A percentile compares a stretch with the other conserved stretches of the same genome.
phyloP scores from a whole-genome alignment of 352 stramenopile genomes.

The Phytophthora tentaculata region DNA sequence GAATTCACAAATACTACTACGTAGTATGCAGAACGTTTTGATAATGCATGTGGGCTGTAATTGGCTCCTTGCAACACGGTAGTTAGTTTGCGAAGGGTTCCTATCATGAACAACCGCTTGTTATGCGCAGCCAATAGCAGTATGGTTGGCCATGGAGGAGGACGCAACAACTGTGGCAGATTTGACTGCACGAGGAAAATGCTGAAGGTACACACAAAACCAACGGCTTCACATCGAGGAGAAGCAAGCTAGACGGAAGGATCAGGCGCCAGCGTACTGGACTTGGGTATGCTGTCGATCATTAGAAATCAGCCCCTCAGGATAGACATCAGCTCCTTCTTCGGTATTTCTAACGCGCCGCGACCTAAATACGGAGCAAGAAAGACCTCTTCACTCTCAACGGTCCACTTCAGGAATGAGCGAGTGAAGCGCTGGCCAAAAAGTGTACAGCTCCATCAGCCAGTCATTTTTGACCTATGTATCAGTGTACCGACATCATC shows the following conservation, averaged over 20 bases:
- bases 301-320: slow-evolving; percentile 84
- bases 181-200: slow-evolving; percentile 67
- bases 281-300: slow-evolving; percentile 85
- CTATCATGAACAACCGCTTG: slow-evolving; percentile 91
- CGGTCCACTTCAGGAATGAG: slow-evolving; percentile 29
- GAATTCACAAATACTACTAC: too few relatives aligned
- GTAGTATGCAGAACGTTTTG: neutral
- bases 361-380: neutral
- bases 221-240: neutral
- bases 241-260: slow-evolving; percentile 39
- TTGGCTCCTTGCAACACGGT: slow-evolving; percentile 86
- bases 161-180: slow-evolving; percentile 88
- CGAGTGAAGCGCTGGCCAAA: neutral
- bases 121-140: slow-evolving; percentile 89
- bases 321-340: slow-evolving; percentile 84
- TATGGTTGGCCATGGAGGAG: slow-evolving; percentile 69
- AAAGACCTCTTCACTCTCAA: neutral
- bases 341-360: neutral
- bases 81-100: slow-evolving; percentile 83
- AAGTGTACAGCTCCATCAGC: slow-evolving; percentile 6
- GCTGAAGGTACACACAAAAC: slow-evolving; percentile 9
- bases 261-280: slow-evolving; percentile 88
- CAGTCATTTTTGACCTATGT: slow-evolving; percentile 19
- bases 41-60: slow-evolving; percentile 70
- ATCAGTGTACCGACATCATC: slow-evolving; percentile 1